Base-by-base conservation (phyloP, 1,139 yeast species). In the Yamadazyma dushanensis region DNA sequence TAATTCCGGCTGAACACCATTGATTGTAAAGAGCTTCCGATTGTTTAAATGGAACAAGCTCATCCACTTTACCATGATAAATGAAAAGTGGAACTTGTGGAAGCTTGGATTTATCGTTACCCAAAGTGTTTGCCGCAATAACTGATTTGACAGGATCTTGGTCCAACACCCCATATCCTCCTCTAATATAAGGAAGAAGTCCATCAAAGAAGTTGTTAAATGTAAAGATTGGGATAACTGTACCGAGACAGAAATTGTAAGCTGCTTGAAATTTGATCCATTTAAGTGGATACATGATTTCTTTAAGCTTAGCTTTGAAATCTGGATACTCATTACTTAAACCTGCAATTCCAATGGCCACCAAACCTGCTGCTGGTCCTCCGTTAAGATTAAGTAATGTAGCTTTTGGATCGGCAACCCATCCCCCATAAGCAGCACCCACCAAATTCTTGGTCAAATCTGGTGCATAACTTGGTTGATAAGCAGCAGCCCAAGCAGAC, bases 341-440 rank as follows among this genome's bases (percentile, higher is more conserved):
- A 2, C 70, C 70, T 15, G 50, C 51, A 15, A 65, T 39, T 10
- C 60, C 63, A 23, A 41, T 38, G 9, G 63, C 54, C 27, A 54
- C 51, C 28, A 64, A 49, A 2, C 69, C 70, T 14, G 65, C 50
- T 29, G 51, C 52, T 4, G 47, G 11, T 2, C 48, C 42, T n/a
- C 63, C 62, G 35, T 58, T 61, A 23, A 53, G 44, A 9, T 49
- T 41, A 7, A 37, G 45, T 4, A 59, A 54, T 11, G 59, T 51
- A 15, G 56, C 54, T 9, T 46, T 54, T 35, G 43, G 56, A 40
- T 51, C 60, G 8, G 64, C 50, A n/a, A 61, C 60, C 43, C 59
- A 47, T 0, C 69, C 69, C 3, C 70, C 70, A n/a, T 58, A 27
- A 0, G 67, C 66, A n/a, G 54, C 57, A 9, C 66, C 67, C 23